Evolutionary conservation across 441 rosid species (phyloP).

Genomic region (California macrophylla): DNA sequence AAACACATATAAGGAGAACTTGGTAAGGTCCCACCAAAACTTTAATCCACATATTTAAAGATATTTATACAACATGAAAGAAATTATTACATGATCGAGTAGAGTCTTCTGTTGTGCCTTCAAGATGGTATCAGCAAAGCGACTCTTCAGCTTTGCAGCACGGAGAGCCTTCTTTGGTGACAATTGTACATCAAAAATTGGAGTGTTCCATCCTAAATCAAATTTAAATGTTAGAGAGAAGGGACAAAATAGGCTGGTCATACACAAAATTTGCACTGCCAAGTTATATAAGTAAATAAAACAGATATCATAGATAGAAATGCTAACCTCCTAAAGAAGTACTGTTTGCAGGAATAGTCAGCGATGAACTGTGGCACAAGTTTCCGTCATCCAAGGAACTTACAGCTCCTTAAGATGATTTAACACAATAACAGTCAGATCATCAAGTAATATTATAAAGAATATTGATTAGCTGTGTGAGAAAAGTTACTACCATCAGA

Average conservation of each 20-base stretch:
- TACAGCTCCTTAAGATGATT: conserved; percentile 44
- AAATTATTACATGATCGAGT: conserved; percentile 38
- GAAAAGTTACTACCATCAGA: conserved; percentile 52
- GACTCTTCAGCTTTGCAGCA: conserved; percentile 60
- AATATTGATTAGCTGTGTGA: background rate
- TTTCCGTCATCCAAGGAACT: conserved; percentile 52
- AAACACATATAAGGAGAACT: background rate
- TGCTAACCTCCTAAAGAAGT: conserved; percentile 42
- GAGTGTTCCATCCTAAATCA: conserved; percentile 36
- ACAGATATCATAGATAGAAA: background rate
- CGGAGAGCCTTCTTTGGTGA: conserved; percentile 74
- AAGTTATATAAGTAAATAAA: background rate
- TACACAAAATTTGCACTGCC: background rate
- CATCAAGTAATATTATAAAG: conserved; percentile 15
- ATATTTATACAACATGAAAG: background rate
- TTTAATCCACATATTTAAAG: background rate
- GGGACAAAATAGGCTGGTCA: background rate
- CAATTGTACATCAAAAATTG: conserved; percentile 33
- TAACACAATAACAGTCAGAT: conserved; percentile 24
- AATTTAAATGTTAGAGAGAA: conserved; percentile 11
- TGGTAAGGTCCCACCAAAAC: background rate
- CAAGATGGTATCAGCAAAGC: conserved; percentile 68
- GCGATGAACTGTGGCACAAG: conserved; percentile 38
- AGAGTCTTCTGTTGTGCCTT: conserved; percentile 63
- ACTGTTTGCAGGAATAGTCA: conserved; percentile 24